Conservation (phyloP, 805 yeast genomes). For the Wickerhamomyces silvicola region DNA sequence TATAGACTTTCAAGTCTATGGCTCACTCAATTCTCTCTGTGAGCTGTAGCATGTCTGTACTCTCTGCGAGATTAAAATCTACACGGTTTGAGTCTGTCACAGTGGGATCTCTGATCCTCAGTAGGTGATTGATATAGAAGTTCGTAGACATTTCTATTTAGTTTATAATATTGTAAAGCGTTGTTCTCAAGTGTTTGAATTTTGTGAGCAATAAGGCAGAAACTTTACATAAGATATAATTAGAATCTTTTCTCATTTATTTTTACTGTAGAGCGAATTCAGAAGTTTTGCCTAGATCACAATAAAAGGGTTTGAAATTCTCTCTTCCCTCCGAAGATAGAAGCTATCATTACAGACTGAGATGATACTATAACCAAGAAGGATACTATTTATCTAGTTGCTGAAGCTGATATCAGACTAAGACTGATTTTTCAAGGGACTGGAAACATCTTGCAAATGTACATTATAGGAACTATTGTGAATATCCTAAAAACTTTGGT, state of each 20-base stretch:
- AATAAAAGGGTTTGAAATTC: too few species aligned
- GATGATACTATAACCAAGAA: slow-evolving; percentile 55
- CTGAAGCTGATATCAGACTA: slow-evolving; percentile 35
- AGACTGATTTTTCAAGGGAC: slow-evolving; percentile 31
- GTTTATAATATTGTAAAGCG: not conserved
- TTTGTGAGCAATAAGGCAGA: too few species aligned
- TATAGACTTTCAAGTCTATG: not conserved
- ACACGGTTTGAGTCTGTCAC: slow-evolving; percentile 28
- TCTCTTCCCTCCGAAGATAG: slow-evolving; percentile 8
- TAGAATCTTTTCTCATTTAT: too few species aligned
- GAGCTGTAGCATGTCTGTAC: slow-evolving; percentile 1
- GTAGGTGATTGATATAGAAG: slow-evolving; percentile 28
- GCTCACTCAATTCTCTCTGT: not conserved
- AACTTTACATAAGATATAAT: too few species aligned
- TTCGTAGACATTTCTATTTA: slow-evolving; percentile 20
- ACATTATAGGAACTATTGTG: slow-evolving; percentile 32
- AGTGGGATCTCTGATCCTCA: slow-evolving; percentile 8
- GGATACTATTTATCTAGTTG: slow-evolving; percentile 51
- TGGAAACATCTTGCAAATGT: slow-evolving; percentile 38
- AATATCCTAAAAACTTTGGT: slow-evolving; percentile 27
- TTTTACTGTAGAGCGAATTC: too few species aligned
- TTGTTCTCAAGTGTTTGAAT: too few species aligned
- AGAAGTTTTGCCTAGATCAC: too few species aligned
- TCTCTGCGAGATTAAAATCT: slow-evolving; percentile 20
- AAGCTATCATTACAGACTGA: slow-evolving; percentile 48